These are phyloP conservation scores for Hamamelis virginiana DNA, from an alignment of 164 flowering plant species.

Conservation along the genomic window DNA sequence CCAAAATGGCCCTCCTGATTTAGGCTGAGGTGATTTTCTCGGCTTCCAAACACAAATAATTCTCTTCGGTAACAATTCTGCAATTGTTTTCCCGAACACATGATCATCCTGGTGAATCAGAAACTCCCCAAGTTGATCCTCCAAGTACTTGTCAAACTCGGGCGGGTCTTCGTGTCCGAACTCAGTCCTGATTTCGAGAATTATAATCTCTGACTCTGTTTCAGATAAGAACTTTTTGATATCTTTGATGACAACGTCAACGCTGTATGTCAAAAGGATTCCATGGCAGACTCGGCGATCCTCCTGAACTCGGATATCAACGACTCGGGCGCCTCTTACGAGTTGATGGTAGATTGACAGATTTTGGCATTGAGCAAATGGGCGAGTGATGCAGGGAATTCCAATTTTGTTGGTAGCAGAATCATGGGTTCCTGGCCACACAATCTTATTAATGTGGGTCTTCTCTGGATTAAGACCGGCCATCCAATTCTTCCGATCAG, in stretches of 20 bases:
- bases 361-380: conserved; percentile 88
- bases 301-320: conserved; percentile 79
- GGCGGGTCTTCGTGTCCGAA: conserved; percentile 89
- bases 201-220: conserved; percentile 74
- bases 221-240: conserved; percentile 73
- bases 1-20: conserved; percentile 71
- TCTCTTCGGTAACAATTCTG: conserved; percentile 75
- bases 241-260: conserved; percentile 75
- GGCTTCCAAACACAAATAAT: conserved; percentile 94
- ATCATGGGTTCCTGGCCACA: conserved; percentile 97
- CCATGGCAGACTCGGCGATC: conserved; percentile 88
- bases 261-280: conserved; percentile 53
- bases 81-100: conserved; percentile 66
- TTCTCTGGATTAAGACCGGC: conserved; percentile 48
- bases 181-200: conserved; percentile 82
- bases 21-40: conserved; percentile 63
- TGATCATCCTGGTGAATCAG: conserved; percentile 77
- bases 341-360: conserved; percentile 79
- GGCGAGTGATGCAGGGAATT: conserved; percentile 56
- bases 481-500: conserved; percentile 88
- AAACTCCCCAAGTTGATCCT: conserved; percentile 67
- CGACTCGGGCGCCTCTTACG: conserved; percentile 50
- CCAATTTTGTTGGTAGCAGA: conserved; percentile 92
- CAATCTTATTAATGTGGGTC: conserved; percentile 54
- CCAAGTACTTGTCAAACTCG: conserved; percentile 79